A percentile compares a stretch with the other conserved stretches of the same genome.
These are phyloP conservation scores for Septoria petroselini DNA, from an alignment of 2,329 filamentous ascomycete genomes.

Conservation along the genomic window DNA sequence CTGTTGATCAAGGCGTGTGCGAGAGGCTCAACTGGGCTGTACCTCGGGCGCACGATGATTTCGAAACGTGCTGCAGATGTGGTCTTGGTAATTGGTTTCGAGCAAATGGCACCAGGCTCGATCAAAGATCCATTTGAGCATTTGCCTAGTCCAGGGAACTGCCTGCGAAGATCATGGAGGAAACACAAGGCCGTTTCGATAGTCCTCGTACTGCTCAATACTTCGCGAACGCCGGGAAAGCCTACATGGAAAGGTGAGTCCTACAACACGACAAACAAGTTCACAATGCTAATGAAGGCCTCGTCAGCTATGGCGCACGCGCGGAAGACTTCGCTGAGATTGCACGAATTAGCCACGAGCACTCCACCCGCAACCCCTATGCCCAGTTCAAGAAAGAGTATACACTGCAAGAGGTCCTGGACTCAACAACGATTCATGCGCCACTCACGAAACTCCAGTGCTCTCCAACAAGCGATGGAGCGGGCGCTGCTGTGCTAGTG, in stretches of 20 bases:
- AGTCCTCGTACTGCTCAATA: constrained; percentile 58
- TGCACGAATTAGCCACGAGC: constrained; percentile 84
- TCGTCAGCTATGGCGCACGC: constrained; percentile 71
- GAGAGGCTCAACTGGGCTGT: constrained; percentile 86
- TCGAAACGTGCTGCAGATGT: constrained; percentile 65
- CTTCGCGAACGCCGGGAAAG: constrained; percentile 89
- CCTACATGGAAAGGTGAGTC: constrained; percentile 82
- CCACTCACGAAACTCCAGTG: constrained; percentile 98
- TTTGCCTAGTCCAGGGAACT: constrained; percentile 80
- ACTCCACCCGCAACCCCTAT: constrained; percentile 90
- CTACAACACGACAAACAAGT: background rate
- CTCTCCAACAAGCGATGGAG: constrained; percentile 92
- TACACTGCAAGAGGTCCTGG: constrained; percentile 75
- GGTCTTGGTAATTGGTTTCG: constrained; percentile 88
- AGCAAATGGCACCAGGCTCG: constrained; percentile 98
- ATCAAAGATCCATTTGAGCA: constrained; percentile 77
- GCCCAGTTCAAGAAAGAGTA: constrained; percentile 96
- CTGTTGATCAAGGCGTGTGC: constrained; percentile 99
- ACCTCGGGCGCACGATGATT: constrained; percentile 78
- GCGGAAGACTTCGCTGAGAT: constrained; percentile 91
- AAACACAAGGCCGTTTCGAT: constrained; percentile 25
- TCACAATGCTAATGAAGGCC: too few relatives aligned
- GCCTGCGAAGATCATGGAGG: constrained; percentile 57
- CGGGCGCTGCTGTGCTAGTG: constrained; percentile 82
- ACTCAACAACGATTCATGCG: constrained; percentile 72